Percentiles rank a stretch among this genome's conserved stretches.
Conservation (phyloP, 306 rosid species). For the Lathyrus sativus region DNA sequence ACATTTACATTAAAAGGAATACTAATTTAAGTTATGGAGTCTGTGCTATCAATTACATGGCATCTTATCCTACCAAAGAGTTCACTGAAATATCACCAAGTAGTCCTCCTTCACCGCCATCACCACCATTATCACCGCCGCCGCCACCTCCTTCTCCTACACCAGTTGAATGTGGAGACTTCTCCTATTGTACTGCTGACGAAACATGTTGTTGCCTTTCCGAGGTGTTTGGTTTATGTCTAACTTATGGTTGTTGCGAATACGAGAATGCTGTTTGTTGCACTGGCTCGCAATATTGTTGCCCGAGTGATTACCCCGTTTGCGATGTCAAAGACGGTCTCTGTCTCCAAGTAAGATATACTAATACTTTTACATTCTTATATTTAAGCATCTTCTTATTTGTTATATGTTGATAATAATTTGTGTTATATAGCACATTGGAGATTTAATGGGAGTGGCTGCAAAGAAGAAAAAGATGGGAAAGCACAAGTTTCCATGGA, state of each 20-base stretch:
- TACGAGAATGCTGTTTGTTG: slow-evolving; percentile 75
- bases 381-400: slow-evolving; percentile 1
- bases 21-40: slow-evolving; percentile 59
- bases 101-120: slow-evolving; percentile 53
- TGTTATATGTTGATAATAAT: background rate
- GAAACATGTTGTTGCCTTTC: slow-evolving; percentile 73
- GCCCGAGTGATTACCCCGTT: slow-evolving; percentile 72
- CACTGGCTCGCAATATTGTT: slow-evolving; percentile 64
- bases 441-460: slow-evolving; percentile 63
- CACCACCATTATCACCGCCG: slow-evolving; percentile 34
- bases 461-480: slow-evolving; percentile 66
- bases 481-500: slow-evolving; percentile 75
- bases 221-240: slow-evolving; percentile 46
- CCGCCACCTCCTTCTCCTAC: slow-evolving; percentile 61
- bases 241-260: slow-evolving; percentile 70
- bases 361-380: background rate
- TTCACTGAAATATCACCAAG: slow-evolving; percentile 63
- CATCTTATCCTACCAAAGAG: slow-evolving; percentile 78
- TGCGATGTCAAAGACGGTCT: slow-evolving; percentile 63
- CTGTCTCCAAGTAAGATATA: slow-evolving; percentile 59
- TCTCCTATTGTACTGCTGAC: slow-evolving; percentile 57
- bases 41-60: slow-evolving; percentile 73
- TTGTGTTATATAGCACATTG: slow-evolving; percentile 51
- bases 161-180: slow-evolving; percentile 71
- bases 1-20: slow-evolving; percentile 65